Percentiles rank a stretch among this genome's conserved stretches.
Conservation (phyloP, 352 stramenopile genomes). For the Pythium guiyangense region DNA sequence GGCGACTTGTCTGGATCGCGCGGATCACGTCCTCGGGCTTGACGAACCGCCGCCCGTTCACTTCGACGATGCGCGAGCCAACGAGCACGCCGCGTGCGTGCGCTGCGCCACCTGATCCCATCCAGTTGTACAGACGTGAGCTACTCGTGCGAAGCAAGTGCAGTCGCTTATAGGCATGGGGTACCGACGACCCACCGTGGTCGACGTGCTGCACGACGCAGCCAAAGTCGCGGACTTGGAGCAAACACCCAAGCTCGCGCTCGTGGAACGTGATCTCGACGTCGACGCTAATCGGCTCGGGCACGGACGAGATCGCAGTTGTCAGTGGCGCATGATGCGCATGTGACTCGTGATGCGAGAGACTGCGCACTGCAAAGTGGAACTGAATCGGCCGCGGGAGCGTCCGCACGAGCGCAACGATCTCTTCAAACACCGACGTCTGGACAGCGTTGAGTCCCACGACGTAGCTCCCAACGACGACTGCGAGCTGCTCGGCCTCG, state of each 20-base stretch:
- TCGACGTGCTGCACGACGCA: conserved; percentile 65
- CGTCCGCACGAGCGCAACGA: conserved; percentile 55
- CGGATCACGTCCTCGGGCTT: conserved; percentile 44
- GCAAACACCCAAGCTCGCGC: conserved; percentile 50
- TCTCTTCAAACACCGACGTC: conserved; percentile 64
- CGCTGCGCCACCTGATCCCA: conserved; percentile 34
- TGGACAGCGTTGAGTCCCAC: conserved; percentile 58
- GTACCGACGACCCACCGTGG: conserved; percentile 17
- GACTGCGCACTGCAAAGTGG: conserved; percentile 48
- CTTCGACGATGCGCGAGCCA: conserved; percentile 54
- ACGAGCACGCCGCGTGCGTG: conserved; percentile 56
- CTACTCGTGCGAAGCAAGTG: neutral
- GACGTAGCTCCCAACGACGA: conserved; percentile 72
- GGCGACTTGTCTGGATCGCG: conserved; percentile 43
- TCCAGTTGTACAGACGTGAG: neutral
- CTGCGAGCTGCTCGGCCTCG: conserved; percentile 47
- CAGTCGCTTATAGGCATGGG: neutral
- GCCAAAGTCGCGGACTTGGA: conserved; percentile 40
- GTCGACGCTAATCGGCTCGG: conserved; percentile 54
- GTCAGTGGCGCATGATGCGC: too few relatives aligned
- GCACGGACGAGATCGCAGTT: conserved; percentile 41
- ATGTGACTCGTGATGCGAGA: conserved; percentile 10
- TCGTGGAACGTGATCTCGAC: conserved; percentile 54
- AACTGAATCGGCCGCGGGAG: conserved; percentile 56
- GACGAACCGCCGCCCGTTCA: conserved; percentile 54